phyloP scores from a whole-genome alignment of 83 land plant species.

The Picea abies region DNA sequence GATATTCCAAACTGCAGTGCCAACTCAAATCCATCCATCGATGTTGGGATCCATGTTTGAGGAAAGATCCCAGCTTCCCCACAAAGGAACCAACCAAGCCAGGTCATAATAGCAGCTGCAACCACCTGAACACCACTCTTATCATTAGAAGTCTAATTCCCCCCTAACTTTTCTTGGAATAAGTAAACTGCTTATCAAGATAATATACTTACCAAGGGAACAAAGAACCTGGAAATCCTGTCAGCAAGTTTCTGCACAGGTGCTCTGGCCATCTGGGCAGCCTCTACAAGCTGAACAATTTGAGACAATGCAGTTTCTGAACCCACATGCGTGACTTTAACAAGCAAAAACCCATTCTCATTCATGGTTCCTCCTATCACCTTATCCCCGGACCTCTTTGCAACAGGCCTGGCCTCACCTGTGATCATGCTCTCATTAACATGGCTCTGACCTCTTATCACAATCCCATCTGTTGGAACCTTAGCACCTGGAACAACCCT shows the following conservation, averaged over 20 bases:
- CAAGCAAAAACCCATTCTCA: constrained; percentile 79
- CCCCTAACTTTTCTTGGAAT: background rate
- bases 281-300: constrained; percentile 95
- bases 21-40: constrained; percentile 90
- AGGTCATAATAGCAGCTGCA: constrained; percentile 66
- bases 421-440: constrained; percentile 99
- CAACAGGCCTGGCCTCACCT: constrained; percentile 85
- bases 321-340: constrained; percentile 96
- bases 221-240: constrained; percentile 84
- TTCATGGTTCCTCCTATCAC: constrained; percentile 97
- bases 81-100: constrained; percentile 85
- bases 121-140: constrained; percentile 65
- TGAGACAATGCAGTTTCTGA: constrained; percentile 95
- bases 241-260: constrained; percentile 97
- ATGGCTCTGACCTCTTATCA: constrained; percentile 83
- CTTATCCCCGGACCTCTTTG: constrained; percentile 86
- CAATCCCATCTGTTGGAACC: constrained; percentile 94
- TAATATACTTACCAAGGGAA: constrained; percentile 67
- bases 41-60: constrained; percentile 72
- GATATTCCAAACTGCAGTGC: constrained; percentile 97
- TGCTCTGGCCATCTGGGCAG: constrained; percentile 97
- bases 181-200: background rate
- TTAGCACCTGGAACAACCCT: constrained; percentile 92
- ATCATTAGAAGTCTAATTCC: background rate
- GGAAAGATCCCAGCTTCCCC: constrained; percentile 73